phyloP scores from a whole-genome alignment of 2,329 filamentous ascomycete genomes.

The Fusarium euwallaceae region DNA sequence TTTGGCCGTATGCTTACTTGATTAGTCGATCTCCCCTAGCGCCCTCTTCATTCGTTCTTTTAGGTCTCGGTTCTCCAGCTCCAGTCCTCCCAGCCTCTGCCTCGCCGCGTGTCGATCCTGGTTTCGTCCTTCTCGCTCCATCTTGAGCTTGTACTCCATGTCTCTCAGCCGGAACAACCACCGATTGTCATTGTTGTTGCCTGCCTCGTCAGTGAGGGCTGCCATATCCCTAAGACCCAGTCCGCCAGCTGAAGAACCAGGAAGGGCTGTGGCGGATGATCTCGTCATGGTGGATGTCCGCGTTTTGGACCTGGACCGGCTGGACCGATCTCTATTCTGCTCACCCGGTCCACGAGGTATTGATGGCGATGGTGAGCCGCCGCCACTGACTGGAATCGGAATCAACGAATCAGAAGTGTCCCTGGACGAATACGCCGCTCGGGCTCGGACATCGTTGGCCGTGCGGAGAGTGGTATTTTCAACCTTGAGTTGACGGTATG shows the following conservation, averaged over 20 bases:
- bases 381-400: conserved; percentile 47
- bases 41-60: conserved; percentile 69
- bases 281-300: conserved; percentile 51
- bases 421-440: conserved; percentile 59
- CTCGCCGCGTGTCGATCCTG: conserved; percentile 87
- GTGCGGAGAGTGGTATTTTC: conserved; percentile 78
- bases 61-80: conserved; percentile 79
- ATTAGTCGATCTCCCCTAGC: conserved; percentile 45
- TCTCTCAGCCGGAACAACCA: conserved; percentile 91
- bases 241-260: conserved; percentile 41
- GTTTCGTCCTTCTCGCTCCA: conserved; percentile 87
- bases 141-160: conserved; percentile 88
- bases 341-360: conserved; percentile 66
- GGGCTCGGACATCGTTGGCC: conserved; percentile 69
- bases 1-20: background rate
- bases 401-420: conserved; percentile 53
- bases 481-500: conserved; percentile 73
- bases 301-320: conserved; percentile 47
- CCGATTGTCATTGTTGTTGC: conserved; percentile 70
- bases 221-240: conserved; percentile 48
- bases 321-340: conserved; percentile 58
- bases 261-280: conserved; percentile 47
- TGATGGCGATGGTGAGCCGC: conserved; percentile 66
- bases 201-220: conserved; percentile 40
- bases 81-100: conserved; percentile 82